Evolutionary conservation across 1,284 basidiomycete genomes (phyloP).

Genomic region (Naganishia liquefaciens): DNA sequence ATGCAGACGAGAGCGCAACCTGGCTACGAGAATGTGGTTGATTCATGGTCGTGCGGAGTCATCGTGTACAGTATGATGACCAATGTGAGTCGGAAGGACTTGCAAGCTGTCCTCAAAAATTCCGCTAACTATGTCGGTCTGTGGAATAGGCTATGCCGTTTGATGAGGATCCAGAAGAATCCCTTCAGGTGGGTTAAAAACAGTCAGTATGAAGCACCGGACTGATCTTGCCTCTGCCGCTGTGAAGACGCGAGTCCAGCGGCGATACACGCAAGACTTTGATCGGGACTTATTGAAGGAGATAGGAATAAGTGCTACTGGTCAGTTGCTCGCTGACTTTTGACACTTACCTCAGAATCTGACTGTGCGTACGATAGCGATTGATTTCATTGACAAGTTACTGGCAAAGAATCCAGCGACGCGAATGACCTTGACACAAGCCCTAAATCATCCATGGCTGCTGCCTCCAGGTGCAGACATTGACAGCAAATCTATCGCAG

Average conservation of each 20-base stretch:
- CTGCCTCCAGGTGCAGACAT: conserved; percentile 26
- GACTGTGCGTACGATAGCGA: conserved; percentile 38
- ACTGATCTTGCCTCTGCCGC: neutral
- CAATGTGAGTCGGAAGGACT: conserved; percentile 38
- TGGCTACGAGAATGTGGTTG: conserved; percentile 79
- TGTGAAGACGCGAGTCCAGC: conserved; percentile 56
- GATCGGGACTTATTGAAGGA: conserved; percentile 63
- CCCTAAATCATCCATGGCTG: conserved; percentile 70
- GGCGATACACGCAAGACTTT: conserved; percentile 62
- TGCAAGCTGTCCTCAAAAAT: neutral
- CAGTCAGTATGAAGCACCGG: conserved; percentile 3
- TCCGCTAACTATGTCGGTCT: neutral
- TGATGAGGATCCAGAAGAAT: conserved; percentile 52
- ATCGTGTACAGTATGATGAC: conserved; percentile 69
- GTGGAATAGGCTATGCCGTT: conserved; percentile 39
- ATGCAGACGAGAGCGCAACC: conserved; percentile 62
- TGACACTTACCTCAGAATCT: conserved; percentile 45
- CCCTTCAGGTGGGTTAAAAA: conserved; percentile 30
- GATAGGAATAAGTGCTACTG: conserved; percentile 50
- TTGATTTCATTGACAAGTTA: conserved; percentile 59
- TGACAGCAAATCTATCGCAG: conserved; percentile 33
- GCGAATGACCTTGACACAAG: conserved; percentile 64
- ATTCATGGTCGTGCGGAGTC: conserved; percentile 90
- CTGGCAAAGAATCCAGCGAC: conserved; percentile 59
- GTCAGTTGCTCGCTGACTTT: conserved; percentile 44